Base-by-base conservation (phyloP, 768 basidiomycete genomes). In the Gelatoporia subvermispora region DNA sequence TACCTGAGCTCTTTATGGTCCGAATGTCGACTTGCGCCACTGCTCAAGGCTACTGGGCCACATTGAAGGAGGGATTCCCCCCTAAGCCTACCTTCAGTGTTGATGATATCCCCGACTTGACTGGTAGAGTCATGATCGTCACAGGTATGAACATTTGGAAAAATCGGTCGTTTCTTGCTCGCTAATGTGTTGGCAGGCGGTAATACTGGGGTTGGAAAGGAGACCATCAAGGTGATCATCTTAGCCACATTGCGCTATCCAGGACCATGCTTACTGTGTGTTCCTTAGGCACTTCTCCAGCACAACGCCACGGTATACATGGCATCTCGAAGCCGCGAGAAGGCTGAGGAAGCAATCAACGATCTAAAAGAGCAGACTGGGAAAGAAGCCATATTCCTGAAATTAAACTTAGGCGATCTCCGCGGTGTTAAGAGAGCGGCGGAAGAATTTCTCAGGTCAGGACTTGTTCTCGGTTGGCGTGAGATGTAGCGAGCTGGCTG, bases 151-250 rank as follows among this genome's bases (percentile, higher is more conserved):
- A 5, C 3, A n/a, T n/a, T 31, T 13, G 7, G 28, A 5, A 31
- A 31, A 7, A 31, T 31, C 28, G 7, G 7, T 31, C 7, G 28
- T 31, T 18, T 21, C 11, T 42, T 3, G n/a, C 22, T 21, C 28
- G 28, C 28, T 31, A 31, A 13, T 13, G 13, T 31, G 5, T 31
- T 39, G 5, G 17, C 22, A 45, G 43, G 43, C 4, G 60, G 61
- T 15, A 70, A 68, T 45, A 55, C 58, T 4, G 70, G 81, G 3
- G 68, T 84, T 36, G 82, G 82, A 18, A 78, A 79, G 51, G 78
- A 80, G 57, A 78, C 77, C 1, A 74, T 65, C 4, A 79, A 78
- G 67, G 79, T 72, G 15, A 41, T 35, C 9, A 9, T n/a, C 20
- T 16, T 38, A n/a, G n/a, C 35, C n/a, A n/a, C 18, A 8, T 21